phyloP scores from a whole-genome alignment of 1,284 basidiomycete genomes.

The Boletus sp. region DNA sequence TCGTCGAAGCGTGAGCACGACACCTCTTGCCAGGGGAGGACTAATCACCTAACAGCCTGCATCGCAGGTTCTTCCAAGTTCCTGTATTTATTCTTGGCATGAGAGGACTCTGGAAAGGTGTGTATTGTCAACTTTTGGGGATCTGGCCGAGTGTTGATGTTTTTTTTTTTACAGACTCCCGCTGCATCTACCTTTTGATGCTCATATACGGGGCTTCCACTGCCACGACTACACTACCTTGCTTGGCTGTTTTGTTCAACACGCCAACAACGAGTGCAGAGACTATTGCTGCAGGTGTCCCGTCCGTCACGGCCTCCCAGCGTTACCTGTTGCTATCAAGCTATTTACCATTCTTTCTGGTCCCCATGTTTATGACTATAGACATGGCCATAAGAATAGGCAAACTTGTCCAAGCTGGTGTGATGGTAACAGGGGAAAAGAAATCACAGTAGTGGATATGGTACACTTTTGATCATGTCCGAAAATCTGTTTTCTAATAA shows the following conservation, averaged over 20 bases:
- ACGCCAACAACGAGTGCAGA: constrained; percentile 37
- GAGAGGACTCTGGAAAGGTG: constrained; percentile 62
- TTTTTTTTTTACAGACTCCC: constrained; percentile 37
- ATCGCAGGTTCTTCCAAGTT: constrained; percentile 63
- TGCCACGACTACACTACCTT: constrained; percentile 72
- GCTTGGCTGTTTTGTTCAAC: constrained; percentile 55
- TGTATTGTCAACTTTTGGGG: not conserved
- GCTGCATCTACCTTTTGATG: constrained; percentile 51
- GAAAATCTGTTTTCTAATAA: no score
- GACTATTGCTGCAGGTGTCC: constrained; percentile 33
- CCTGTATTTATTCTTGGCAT: constrained; percentile 72
- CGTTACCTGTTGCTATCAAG: constrained; percentile 56
- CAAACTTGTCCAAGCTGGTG: constrained; percentile 13
- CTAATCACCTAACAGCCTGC: constrained; percentile 17
- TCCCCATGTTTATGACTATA: constrained; percentile 67
- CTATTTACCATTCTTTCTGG: constrained; percentile 73
- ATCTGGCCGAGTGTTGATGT: not conserved
- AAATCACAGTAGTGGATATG: constrained; percentile 17
- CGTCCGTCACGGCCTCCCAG: constrained; percentile 43
- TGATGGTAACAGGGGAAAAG: constrained; percentile 6
- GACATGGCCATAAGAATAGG: constrained; percentile 58
- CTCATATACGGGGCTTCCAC: constrained; percentile 76
- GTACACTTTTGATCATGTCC: not conserved
- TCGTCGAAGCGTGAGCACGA: constrained; percentile 50
- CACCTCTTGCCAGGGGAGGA: constrained; percentile 9